Evolutionary conservation across 108 stramenopile species (phyloP).

Genomic region (Skeletonema potamos): DNA sequence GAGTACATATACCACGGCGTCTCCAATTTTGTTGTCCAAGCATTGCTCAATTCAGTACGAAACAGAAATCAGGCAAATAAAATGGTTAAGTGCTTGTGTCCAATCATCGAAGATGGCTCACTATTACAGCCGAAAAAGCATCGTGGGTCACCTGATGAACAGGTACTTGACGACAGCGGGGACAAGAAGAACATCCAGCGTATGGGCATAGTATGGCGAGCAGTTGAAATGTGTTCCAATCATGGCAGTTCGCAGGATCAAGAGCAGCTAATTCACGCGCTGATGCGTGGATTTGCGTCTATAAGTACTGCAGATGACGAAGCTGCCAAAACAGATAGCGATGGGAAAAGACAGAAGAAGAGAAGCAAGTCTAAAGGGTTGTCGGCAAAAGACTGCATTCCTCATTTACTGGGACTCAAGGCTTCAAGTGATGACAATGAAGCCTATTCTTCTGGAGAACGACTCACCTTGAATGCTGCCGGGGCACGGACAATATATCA

Average conservation of each 20-base stretch:
- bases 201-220: conserved; percentile 78
- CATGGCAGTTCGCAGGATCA: conserved; percentile 64
- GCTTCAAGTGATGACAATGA: conserved; percentile 25
- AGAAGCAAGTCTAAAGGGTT: conserved; percentile 64
- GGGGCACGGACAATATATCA: conserved; percentile 72
- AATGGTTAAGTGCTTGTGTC: conserved; percentile 58
- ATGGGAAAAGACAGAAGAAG: conserved; percentile 44
- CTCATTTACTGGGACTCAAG: conserved; percentile 50
- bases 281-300: conserved; percentile 64
- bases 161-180: conserved; percentile 18
- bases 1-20: conserved; percentile 79
- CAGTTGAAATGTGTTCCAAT: conserved; percentile 70
- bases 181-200: conserved; percentile 15
- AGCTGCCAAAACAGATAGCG: conserved; percentile 6
- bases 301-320: background rate
- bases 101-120: conserved; percentile 62
- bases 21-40: conserved; percentile 85
- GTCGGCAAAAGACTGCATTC: conserved; percentile 61
- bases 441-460: conserved; percentile 17
- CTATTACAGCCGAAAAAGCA: conserved; percentile 43
- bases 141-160: background rate
- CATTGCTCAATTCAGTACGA: conserved; percentile 58
- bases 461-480: conserved; percentile 57
- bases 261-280: conserved; percentile 58
- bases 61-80: conserved; percentile 58